Evolutionary conservation across 2,329 filamentous ascomycete species (phyloP), one percentile per base, ranked within the genome.

Genomic region (Aspergillus sp.): DNA sequence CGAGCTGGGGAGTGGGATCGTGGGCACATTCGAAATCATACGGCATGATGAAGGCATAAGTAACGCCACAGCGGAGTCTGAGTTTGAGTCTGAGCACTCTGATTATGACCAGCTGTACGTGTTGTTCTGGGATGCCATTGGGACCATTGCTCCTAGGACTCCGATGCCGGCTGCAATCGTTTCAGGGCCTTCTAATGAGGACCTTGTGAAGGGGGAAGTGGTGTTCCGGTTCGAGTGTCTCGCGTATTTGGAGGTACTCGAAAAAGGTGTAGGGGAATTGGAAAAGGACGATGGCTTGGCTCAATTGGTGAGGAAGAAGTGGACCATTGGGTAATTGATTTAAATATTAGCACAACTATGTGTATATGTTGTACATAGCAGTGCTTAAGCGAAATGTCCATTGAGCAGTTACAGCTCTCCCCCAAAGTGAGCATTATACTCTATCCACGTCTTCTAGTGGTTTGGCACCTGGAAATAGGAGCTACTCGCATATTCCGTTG

Each of bases 221-320:
- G 35, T 55, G n/a, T 55, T 49, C 24, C 44, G 37, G 7, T 55
- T 55, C 23, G 52, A 55, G n/a, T 43, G 12, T 5, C 43, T 55
- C 2, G 52, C 52, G 19, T 55, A 43, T 33, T 17, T 55, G 6
- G 52, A 55, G 21, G 33, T 55, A n/a, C 24, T 55, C 6, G 24
- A 49, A 24, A 49, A 35, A 8, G 23, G 35, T 4, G 6, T 15
- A 5, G 12, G 19, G 9, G n/a, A 7, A 9, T 15, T 6, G 6
- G 24, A 55, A 11, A 35, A 21, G 6, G 52, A 14, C 4, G 9
- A 44, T 41, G 52, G 12, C 1, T 6, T 17, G 27, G 52, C 44
- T 41, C 44, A 49, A 24, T 7, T 49, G 24, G 21, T 49, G 7
- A 19, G 6, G 3, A 41, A 24, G 27, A 44, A 55, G 17, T 55